Conservation (phyloP, 257 asterid genomes). For the Capsicum chinense region DNA sequence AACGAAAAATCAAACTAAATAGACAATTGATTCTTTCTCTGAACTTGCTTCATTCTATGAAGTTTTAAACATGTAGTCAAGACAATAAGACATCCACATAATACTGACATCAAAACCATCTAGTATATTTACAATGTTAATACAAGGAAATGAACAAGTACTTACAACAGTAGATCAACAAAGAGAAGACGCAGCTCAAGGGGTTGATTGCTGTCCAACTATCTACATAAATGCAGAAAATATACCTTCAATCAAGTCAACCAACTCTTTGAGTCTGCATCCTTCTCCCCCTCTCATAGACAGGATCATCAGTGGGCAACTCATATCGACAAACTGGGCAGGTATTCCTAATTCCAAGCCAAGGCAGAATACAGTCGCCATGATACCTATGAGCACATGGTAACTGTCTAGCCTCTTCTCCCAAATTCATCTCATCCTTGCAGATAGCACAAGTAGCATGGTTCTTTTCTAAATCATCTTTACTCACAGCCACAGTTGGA, state of each 20-base stretch:
- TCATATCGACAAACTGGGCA: conserved; percentile 74
- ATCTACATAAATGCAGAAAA: background rate
- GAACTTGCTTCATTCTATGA: background rate
- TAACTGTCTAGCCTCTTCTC: conserved; percentile 53
- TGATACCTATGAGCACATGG: conserved; percentile 66
- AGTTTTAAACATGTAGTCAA: background rate
- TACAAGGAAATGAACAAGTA: conserved; percentile 3
- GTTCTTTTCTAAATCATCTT: conserved; percentile 36
- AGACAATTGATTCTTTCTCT: background rate
- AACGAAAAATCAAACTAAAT: background rate
- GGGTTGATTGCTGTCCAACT: background rate
- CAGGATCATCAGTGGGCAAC: conserved; percentile 70
- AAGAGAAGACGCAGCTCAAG: background rate
- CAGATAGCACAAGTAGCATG: conserved; percentile 55
- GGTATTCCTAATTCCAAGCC: conserved; percentile 65
- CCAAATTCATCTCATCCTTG: conserved; percentile 56
- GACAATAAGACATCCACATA: background rate
- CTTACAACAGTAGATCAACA: conserved; percentile 15
- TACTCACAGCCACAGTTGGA: conserved; percentile 37
- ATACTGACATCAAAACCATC: conserved; percentile 23
- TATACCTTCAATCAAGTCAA: conserved; percentile 38
- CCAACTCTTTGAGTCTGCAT: conserved; percentile 33
- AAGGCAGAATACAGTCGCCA: conserved; percentile 60
- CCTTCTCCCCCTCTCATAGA: conserved; percentile 53
- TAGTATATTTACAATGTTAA: conserved; percentile 7